Base-by-base conservation (phyloP, 495 filamentous ascomycete genomes). In the Sphaerosporella brunnea region DNA sequence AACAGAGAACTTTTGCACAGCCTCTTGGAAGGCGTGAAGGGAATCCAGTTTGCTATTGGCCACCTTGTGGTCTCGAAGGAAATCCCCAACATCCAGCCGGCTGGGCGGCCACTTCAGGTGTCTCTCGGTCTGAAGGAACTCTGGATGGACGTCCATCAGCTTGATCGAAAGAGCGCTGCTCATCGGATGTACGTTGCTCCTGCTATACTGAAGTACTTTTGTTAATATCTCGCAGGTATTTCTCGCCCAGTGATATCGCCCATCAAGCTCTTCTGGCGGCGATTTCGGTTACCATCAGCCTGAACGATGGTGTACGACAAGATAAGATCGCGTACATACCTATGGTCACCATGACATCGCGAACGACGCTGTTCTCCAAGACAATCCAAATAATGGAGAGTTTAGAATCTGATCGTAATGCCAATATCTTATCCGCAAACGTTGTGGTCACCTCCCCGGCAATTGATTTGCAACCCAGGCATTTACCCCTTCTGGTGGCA, bases 311-410 rank as follows among this genome's bases (percentile, higher is more conserved):
- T 21, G 72, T 77, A 13, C 81, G 80, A 8, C 83, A 83, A 61
- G 83, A 94, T 59, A 78, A 85, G 51, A 73, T 99, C 45, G 68
- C 92, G 13, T 96, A 96, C 62, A 77, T 99, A 23, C 90, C 90
- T 0, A 99, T 99, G 92, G 82, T 88, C 21, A 99, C 90, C 3
- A 92, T 85, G 18, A 99, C 90, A 0, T 76, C 93, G 24, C 84
- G 84, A 51, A 96, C 90, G 0, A 99, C 90, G 3, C 64, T 99
- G 4, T 92, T 92, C 0, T 93, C 90, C 0, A 95, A 96, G 62
- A 93, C 83, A 0, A 78, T 99, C 10, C 79, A 84, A 62, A 72
- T 82, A 19, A 77, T 76, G 13, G 74, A 80, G 45, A 77, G 80
- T 19, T 80, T 81, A 51, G 76, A 79, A 1, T 79, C 80, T 55